Base-by-base conservation (phyloP, 305 asterid species). In the Nicotiana rustica region DNA sequence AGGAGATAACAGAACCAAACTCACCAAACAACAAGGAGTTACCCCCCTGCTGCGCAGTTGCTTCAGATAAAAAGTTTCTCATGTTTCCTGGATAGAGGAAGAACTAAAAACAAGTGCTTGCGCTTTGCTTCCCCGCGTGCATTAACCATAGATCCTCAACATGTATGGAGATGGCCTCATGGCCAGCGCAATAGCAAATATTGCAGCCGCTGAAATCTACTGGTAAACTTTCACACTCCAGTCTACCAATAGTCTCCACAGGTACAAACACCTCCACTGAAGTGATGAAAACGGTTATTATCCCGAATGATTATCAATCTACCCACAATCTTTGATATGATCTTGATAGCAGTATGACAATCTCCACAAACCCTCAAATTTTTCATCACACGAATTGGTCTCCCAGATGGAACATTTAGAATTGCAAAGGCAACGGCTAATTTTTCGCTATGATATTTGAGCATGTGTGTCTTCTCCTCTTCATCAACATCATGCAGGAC, bases 401-500 rank as follows among this genome's bases (percentile, higher is more conserved):
- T 90, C 82, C 97, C 97, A 29, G 81, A 84, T 9, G 97, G 97
- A 67, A 87, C 86, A 29, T 90, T 92, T 89, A 94, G 85, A 44
- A 94, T 92, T 78, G 97, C 98, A 71, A 90, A 96, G 6, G 97
- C 98, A 73, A 96, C 95, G 6, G 98, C 98, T 77, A 96, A 81
- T 84, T 90, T 96, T 84, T 96, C 99, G 10, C 99, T 96, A 82
- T 96, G 99, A 85, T 90, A 88, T 91, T 84, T 94, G 14, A 96
- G 94, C 97, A 92, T 92, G 67, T 90, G 90, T 67, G 87, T 97
- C 81, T 94, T 96, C 66, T 96, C 99, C 88, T 94, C 97, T 80
- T 96, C 99, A 84, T 96, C 98, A 82, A 96, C 98, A 55, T 96
- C 97, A 82, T 96, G 98, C 81, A 94, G 84, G 82, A 91, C 99